Conservation (phyloP, 495 filamentous ascomycete genomes). For the Amniculicola lignicola region DNA sequence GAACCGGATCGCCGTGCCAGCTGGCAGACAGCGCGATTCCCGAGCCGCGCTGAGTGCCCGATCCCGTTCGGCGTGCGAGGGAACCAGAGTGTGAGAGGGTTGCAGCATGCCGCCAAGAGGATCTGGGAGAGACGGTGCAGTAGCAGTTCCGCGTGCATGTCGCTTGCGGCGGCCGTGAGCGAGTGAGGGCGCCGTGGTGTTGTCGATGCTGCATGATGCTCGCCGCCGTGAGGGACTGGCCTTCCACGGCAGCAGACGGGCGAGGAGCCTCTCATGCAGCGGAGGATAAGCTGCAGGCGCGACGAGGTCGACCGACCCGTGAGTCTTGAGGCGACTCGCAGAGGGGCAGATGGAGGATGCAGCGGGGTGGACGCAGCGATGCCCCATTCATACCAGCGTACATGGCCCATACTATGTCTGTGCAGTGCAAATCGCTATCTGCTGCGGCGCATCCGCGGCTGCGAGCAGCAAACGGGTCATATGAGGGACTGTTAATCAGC, state of each 20-base stretch:
- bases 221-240: neutral
- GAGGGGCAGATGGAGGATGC: neutral
- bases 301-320: neutral
- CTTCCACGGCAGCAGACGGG: neutral
- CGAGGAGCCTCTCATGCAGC: conserved; percentile 15
- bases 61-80: neutral
- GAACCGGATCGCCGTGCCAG: neutral
- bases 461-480: neutral
- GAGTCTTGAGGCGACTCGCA: neutral
- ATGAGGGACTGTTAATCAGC: conserved; percentile 3
- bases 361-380: neutral
- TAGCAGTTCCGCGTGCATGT: conserved; percentile 14
- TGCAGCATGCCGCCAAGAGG: conserved; percentile 12
- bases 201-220: neutral
- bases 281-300: conserved; percentile 4
- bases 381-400: no score
- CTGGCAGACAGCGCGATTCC: neutral
- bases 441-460: neutral
- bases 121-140: conserved; percentile 23
- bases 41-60: neutral
- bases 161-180: conserved; percentile 1
- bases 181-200: conserved; percentile 2
- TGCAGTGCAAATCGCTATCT: neutral
- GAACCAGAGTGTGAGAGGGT: conserved; percentile 2
- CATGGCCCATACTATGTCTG: no score